A percentile compares a stretch with the other conserved stretches of the same genome.
Evolutionary conservation across 495 filamentous ascomycete species (phyloP).

Genomic region (Xylaria sp.): DNA sequence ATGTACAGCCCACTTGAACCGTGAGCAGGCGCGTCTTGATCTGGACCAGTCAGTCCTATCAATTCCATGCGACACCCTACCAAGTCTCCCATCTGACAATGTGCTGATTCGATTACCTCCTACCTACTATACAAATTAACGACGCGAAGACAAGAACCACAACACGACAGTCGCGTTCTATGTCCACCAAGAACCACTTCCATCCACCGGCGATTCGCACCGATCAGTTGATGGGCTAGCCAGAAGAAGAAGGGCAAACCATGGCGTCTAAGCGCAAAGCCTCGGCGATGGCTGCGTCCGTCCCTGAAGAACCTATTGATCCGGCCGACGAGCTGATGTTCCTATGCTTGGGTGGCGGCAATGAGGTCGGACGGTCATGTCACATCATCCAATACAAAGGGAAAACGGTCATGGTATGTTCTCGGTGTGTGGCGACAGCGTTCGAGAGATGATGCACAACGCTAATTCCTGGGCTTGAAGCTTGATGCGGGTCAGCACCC

Average conservation of each 20-base stretch:
- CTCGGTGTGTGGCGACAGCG: constrained; percentile 6
- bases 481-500: constrained; percentile 97
- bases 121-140: not conserved
- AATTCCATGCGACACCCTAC: not conserved
- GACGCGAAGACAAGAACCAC: not conserved
- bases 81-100: not conserved
- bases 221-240: constrained; percentile 22
- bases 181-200: not conserved
- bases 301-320: constrained; percentile 73
- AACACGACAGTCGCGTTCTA: not conserved
- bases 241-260: not conserved
- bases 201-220: not conserved
- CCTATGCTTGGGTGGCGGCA: constrained; percentile 90
- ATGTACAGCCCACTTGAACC: not conserved
- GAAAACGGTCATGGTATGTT: constrained; percentile 93
- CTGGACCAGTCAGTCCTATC: not conserved
- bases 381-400: constrained; percentile 99
- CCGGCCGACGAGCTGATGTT: constrained; percentile 90
- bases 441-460: constrained; percentile 32
- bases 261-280: constrained; percentile 84
- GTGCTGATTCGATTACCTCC: not conserved
- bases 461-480: constrained; percentile 50
- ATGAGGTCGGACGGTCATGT: constrained; percentile 96
- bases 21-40: not conserved
- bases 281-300: constrained; percentile 64